phyloP scores from a whole-genome alignment of 345 rosid species.

The Kandelia obovata region DNA sequence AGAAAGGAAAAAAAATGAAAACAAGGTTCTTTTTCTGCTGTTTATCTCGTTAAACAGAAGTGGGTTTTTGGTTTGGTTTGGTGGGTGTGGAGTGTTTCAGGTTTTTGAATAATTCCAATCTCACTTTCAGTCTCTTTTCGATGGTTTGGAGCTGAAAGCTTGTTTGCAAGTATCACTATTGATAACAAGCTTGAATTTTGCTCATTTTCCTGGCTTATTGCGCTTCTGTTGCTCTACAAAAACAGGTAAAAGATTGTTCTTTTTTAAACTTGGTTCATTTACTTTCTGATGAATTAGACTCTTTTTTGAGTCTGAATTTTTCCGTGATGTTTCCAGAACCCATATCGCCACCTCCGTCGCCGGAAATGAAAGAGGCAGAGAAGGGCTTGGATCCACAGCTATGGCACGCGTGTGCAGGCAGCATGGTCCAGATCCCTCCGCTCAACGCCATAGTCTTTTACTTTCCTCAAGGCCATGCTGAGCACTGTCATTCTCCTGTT shows the following conservation, averaged over 20 bases:
- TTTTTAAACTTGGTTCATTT: neutral
- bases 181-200: neutral
- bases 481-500: conserved; percentile 21
- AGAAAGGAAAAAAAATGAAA: neutral
- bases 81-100: neutral
- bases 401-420: conserved; percentile 34
- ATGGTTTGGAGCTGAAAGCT: neutral
- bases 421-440: conserved; percentile 30
- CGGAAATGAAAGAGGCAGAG: conserved; percentile 34
- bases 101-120: neutral
- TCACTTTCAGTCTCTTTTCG: neutral
- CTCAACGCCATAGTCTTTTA: conserved; percentile 19
- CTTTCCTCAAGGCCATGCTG: conserved; percentile 34
- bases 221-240: neutral
- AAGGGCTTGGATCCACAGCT: conserved; percentile 22
- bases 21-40: neutral
- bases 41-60: neutral
- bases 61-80: neutral
- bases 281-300: neutral
- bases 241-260: neutral
- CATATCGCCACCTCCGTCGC: neutral
- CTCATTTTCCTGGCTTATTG: neutral
- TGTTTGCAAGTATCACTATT: neutral
- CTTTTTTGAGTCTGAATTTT: neutral
- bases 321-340: neutral